Evolutionary conservation across 495 filamentous ascomycete genomes (phyloP), one percentile per base, ranked within the genome.

Genomic region (Aspergillus ostianus): DNA sequence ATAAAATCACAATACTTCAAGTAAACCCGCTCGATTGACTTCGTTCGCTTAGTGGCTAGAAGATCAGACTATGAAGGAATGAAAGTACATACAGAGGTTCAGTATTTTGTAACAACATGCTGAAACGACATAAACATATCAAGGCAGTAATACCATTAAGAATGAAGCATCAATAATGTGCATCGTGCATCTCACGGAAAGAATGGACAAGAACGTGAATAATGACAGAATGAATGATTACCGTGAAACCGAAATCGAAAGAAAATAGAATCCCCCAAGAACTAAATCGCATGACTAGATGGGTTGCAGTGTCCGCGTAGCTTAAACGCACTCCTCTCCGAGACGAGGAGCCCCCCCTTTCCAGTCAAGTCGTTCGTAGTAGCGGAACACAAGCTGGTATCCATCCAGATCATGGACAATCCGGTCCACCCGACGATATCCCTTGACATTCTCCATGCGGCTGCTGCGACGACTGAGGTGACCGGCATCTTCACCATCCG

Each of bases 321-420:
- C 47, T 68, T 58, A 80, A 53, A 77, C 71, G 47, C 65, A 69
- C 59, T 76, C 67, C 76, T 89, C 86, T 53, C 91, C 91, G 67
- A 96, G 79, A 60, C 90, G 81, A 59, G 89, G 86, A 56, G 79
- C 80, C 62, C 89, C 87, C 63, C 90, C 91, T 73, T 87, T 85
- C 93, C 92, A 98, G 64, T 89, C 93, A 64, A 93, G 83, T 56
- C 92, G 86, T 79, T 97, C 93, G 71, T 95, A 99, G 80, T 91
- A 97, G 58, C 93, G 85, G 77, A 99, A 99, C 51, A 99, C 89
- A 32, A 98, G 82, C 74, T 98, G 92, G 70, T 99, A 99, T 36
- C 94, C 95, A 67, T 99, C 93, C 62, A 99, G 84, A 66, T 98
- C 94, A 69, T 99, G 95, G 32, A 98, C 91, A 61, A 98, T 97